Evolutionary conservation across 306 rosid genomes (phyloP).

Genomic region (Morella rubra): DNA sequence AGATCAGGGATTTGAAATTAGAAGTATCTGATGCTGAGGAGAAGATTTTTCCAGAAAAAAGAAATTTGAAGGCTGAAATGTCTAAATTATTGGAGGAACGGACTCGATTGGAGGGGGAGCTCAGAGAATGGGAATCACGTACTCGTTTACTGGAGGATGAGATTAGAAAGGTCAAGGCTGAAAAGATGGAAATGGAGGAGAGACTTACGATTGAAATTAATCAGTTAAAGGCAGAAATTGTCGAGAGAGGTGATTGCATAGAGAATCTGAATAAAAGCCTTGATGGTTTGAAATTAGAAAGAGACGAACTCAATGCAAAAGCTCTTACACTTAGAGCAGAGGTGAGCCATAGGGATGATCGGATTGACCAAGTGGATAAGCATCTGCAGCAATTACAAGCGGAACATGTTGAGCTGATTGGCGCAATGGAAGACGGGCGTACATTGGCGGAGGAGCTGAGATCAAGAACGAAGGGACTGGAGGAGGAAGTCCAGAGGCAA

Average conservation of each 20-base stretch:
- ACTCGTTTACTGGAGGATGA: constrained; percentile 80
- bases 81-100: constrained; percentile 50
- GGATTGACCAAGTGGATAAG: constrained; percentile 36
- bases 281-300: constrained; percentile 43
- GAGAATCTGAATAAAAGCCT: constrained; percentile 46
- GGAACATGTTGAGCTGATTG: constrained; percentile 50
- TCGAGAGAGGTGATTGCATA: constrained; percentile 37
- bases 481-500: constrained; percentile 70
- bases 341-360: constrained; percentile 41
- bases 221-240: constrained; percentile 48
- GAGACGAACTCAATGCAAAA: constrained; percentile 48
- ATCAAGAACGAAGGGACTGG: constrained; percentile 50
- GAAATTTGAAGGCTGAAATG: constrained; percentile 76
- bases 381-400: constrained; percentile 51
- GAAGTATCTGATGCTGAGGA: constrained; percentile 93
- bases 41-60: constrained; percentile 94
- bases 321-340: constrained; percentile 42
- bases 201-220: constrained; percentile 47
- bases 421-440: constrained; percentile 45
- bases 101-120: constrained; percentile 44
- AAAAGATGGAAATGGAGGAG: constrained; percentile 50
- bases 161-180: constrained; percentile 66
- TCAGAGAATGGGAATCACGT: constrained; percentile 65
- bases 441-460: constrained; percentile 51
- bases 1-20: constrained; percentile 76